These are phyloP conservation scores for Thymus mandschuricus DNA, from an alignment of 257 asterid genomes.

Conservation along the genomic window DNA sequence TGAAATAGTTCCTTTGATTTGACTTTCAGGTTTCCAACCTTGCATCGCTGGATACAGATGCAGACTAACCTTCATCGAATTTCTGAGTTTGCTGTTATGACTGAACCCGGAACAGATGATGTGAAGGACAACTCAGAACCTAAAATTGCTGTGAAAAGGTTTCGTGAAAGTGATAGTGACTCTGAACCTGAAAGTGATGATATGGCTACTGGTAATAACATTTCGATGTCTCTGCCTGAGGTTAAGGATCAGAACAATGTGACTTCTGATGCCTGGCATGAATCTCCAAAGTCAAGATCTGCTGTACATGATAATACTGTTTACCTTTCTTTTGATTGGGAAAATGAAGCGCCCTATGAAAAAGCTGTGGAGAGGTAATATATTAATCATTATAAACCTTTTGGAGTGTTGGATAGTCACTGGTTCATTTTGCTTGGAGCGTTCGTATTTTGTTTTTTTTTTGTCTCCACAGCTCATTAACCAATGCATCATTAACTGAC, in stretches of 20 bases:
- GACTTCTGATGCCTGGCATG: slow-evolving; percentile 64
- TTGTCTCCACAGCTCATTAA: not conserved
- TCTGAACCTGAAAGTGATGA: slow-evolving; percentile 93
- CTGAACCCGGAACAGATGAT: slow-evolving; percentile 58
- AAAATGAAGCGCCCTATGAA: slow-evolving; percentile 91
- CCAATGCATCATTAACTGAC: not conserved
- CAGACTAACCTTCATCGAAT: slow-evolving; percentile 96
- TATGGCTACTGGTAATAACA: slow-evolving; percentile 48
- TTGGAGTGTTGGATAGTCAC: slow-evolving; percentile 12
- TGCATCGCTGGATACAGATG: slow-evolving; percentile 98
- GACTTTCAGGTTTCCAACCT: slow-evolving; percentile 80
- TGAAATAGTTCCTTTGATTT: slow-evolving; percentile 32
- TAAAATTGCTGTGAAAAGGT: slow-evolving; percentile 69
- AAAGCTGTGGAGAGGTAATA: slow-evolving; percentile 86
- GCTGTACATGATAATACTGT: slow-evolving; percentile 61
- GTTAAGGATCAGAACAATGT: slow-evolving; percentile 51
- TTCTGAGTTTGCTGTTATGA: slow-evolving; percentile 88
- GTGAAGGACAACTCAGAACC: slow-evolving; percentile 49
- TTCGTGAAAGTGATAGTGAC: slow-evolving; percentile 86
- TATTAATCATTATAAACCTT: slow-evolving; percentile 16
- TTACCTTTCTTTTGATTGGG: slow-evolving; percentile 93
- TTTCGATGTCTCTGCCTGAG: slow-evolving; percentile 53
- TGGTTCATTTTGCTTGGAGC: slow-evolving; percentile 2
- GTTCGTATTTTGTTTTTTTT: not conserved
- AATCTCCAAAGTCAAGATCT: slow-evolving; percentile 58